A percentile compares a stretch with the other conserved stretches of the same genome.
phyloP scores from a whole-genome alignment of 352 stramenopile genomes.

The Pythium brassicae region DNA sequence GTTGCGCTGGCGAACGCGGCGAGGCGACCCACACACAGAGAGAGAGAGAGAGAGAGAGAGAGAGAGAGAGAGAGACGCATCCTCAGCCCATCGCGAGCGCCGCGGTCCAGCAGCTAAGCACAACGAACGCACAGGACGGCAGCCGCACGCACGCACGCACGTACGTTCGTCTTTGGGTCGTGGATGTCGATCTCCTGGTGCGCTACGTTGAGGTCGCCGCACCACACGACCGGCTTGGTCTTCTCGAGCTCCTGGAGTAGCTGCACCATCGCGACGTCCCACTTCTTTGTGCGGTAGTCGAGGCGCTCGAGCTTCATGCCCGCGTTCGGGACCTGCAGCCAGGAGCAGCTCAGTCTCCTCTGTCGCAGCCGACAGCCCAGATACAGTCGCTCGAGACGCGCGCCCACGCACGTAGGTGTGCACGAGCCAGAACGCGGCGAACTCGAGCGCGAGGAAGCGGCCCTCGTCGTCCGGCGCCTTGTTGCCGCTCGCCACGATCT shows the following conservation, averaged over 20 bases:
- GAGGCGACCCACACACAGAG: no score
- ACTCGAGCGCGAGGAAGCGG: conserved; percentile 77
- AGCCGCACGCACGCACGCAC: no score
- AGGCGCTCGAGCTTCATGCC: conserved; percentile 71
- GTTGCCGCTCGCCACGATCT: conserved; percentile 51
- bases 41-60: no score
- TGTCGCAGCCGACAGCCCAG: background rate
- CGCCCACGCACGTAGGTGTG: conserved; percentile 62
- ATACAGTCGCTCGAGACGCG: background rate
- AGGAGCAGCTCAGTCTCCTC: background rate
- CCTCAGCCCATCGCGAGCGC: no score
- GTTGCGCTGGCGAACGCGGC: conserved; percentile 42
- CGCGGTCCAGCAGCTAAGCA: no score
- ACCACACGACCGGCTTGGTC: conserved; percentile 80
- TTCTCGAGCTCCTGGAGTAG: conserved; percentile 72
- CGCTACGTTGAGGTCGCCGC: conserved; percentile 81
- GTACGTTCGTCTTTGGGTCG: conserved; percentile 76
- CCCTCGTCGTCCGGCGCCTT: conserved; percentile 62
- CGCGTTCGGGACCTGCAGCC: conserved; percentile 51
- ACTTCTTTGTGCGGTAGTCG: conserved; percentile 66
- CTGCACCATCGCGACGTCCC: conserved; percentile 67
- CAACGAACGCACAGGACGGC: no score
- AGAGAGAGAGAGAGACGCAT: no score
- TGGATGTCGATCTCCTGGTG: conserved; percentile 88
- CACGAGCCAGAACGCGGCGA: conserved; percentile 73